Conservation (phyloP, 2,329 filamentous ascomycete species). For the Tricladium varicosporioides region DNA sequence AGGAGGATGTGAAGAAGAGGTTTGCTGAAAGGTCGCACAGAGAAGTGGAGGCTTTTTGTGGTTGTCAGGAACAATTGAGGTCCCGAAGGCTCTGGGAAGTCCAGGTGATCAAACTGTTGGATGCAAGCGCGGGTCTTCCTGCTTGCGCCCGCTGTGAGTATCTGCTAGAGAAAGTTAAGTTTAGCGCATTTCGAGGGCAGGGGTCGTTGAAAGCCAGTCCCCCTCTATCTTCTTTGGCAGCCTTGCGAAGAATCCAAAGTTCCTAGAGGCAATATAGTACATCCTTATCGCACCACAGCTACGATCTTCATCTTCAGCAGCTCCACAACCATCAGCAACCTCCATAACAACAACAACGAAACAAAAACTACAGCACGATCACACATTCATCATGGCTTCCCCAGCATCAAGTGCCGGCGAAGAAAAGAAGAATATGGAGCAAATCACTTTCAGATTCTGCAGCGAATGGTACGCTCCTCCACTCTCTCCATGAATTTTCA, state of each 20-base stretch:
- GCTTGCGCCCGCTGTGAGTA: background rate
- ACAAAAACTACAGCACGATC: too few relatives aligned
- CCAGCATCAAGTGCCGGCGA: conserved; percentile 49
- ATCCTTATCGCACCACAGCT: too few relatives aligned
- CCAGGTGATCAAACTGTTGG: background rate
- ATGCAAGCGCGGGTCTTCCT: background rate
- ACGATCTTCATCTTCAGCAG: too few relatives aligned
- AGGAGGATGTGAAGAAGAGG: conserved; percentile 6
- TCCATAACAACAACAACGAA: too few relatives aligned
- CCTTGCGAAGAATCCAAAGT: too few relatives aligned
- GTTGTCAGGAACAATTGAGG: conserved; percentile 3
- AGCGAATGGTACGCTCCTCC: conserved; percentile 72
- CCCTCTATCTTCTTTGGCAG: too few relatives aligned
- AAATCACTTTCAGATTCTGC: conserved; percentile 97
- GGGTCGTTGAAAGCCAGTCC: background rate
- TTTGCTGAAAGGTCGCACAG: conserved; percentile 14
- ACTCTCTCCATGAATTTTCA: conserved; percentile 8
- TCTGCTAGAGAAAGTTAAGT: background rate
- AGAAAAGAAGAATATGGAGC: conserved; percentile 59
- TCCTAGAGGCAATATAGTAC: too few relatives aligned
- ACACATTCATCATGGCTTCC: conserved; percentile 49
- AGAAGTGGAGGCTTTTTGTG: conserved; percentile 3
- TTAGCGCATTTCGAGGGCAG: background rate
- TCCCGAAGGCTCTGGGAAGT: background rate
- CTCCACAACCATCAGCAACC: too few relatives aligned